Base-by-base conservation (phyloP, 257 asterid genomes). In the Lycium barbarum region DNA sequence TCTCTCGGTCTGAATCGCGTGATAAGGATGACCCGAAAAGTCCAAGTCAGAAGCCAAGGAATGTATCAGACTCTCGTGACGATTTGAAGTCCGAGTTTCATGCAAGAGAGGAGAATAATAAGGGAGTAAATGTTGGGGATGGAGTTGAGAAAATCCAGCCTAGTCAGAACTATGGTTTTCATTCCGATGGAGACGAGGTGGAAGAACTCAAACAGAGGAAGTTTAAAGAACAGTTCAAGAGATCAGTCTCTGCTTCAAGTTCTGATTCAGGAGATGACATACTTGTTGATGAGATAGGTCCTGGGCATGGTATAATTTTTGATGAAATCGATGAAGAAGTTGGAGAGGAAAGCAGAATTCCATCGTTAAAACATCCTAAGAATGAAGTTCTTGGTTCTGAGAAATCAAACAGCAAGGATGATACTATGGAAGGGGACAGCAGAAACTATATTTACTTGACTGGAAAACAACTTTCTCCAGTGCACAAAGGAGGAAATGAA, bases 1-100 rank as follows among this genome's bases (percentile, higher is more conserved):
- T 95, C 54, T 93, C 98, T 35, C 96, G 94, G 20, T 73, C 91
- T 18, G 95, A 89, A 53, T 88, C 95, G 1, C 83, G 83, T 4
- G 95, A 88, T 73, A 89, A 91, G 1, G 87, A 86, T 80, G 91
- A 88, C 65, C 90, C 90, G 8, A 63, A 6, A 4, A 84, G 83
- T 18, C 90, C 93, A 57, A 87, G 74, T 73, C 63, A 20, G 81
- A 89, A 58, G 11, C 90, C 87, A n/a, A 82, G 70, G 68, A 84
- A 66, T 61, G 57, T 78, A 13, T 55, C 87, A 1, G 81, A 63
- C 17, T 26, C 68, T 26, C 49, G 14, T 22, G 51, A 84, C 70
- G 43, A 84, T 43, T 62, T 14, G 45, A 63, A 81, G 65, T 61
- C 84, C 14, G 22, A 67, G 67, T 51, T 79, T 66, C 86, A 57